Percentiles rank a stretch among this genome's conserved stretches.
phyloP scores from a whole-genome alignment of 169 alveolate genomes.

The Theileria parva region DNA sequence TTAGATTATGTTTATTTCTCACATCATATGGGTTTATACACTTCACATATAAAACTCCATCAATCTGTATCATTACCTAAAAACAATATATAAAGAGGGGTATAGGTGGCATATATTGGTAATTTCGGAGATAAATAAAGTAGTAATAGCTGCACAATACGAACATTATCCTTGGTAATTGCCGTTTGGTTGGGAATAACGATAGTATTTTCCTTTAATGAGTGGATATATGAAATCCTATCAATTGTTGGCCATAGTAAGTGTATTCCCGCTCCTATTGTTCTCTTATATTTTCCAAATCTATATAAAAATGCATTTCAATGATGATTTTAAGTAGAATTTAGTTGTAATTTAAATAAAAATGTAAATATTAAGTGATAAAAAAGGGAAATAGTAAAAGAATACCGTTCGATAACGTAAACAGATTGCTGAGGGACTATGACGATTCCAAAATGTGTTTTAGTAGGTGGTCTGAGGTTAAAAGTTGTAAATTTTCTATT shows the following conservation, averaged over 20 bases:
- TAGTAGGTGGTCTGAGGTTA: slow-evolving; percentile 8
- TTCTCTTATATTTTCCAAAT: slow-evolving; percentile 86
- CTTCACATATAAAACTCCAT: slow-evolving; percentile 91
- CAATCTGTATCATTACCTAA: slow-evolving; percentile 88
- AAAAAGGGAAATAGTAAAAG: not conserved
- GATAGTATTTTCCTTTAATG: slow-evolving; percentile 91
- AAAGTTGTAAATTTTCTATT: slow-evolving; percentile 9
- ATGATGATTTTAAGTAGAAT: not conserved
- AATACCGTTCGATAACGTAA: slow-evolving; percentile 85
- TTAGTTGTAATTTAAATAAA: not conserved
- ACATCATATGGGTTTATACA: slow-evolving; percentile 80
- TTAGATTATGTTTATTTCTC: slow-evolving; percentile 48
- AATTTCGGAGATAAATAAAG: not conserved
- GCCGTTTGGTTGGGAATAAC: slow-evolving; percentile 91
- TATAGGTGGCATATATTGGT: not conserved
- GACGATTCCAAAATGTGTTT: slow-evolving; percentile 78
- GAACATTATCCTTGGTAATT: slow-evolving; percentile 92
- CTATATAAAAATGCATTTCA: slow-evolving; percentile 43
- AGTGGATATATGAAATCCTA: slow-evolving; percentile 87
- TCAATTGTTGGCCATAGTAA: slow-evolving; percentile 89
- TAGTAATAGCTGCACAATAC: not conserved
- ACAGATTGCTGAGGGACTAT: slow-evolving; percentile 92
- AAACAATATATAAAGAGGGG: not conserved
- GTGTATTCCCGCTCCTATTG: slow-evolving; percentile 89
- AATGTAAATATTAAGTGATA: not conserved